Percentiles rank a stretch among this genome's conserved stretches.
Conservation (phyloP, 768 basidiomycete species). For the Rubroboletus satanas region DNA sequence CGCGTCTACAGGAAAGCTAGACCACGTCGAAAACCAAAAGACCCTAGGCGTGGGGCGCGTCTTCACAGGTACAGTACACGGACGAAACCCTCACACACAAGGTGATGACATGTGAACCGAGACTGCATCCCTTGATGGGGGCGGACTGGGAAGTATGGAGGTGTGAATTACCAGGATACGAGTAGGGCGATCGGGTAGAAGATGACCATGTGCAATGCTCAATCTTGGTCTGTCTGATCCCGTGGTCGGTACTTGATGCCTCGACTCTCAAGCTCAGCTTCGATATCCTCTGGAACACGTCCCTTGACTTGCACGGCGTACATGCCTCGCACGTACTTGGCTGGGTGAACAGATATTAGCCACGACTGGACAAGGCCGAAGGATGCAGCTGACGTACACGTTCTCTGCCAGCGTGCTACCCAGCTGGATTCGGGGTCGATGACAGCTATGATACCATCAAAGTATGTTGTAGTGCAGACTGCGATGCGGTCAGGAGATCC, state of each 20-base stretch:
- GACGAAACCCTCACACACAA: constrained; percentile 2
- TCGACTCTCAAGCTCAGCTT: constrained; percentile 70
- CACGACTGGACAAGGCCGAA: not conserved
- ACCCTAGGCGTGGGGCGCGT: constrained; percentile 1
- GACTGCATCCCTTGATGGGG: not conserved
- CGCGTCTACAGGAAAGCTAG: constrained; percentile 9
- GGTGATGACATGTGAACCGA: constrained; percentile 15
- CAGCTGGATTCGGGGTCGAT: constrained; percentile 86
- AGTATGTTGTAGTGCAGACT: constrained; percentile 86
- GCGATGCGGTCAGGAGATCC: constrained; percentile 78
- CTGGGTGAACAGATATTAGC: constrained; percentile 38
- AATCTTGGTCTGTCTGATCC: constrained; percentile 77
- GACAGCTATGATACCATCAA: constrained; percentile 87
- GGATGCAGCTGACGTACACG: constrained; percentile 52
- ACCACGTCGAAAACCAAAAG: not conserved
- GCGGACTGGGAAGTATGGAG: not conserved
- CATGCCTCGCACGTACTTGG: constrained; percentile 86
- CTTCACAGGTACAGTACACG: constrained; percentile 3
- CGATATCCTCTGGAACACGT: constrained; percentile 80
- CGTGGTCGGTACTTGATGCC: constrained; percentile 83
- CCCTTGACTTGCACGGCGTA: constrained; percentile 91
- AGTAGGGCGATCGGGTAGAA: not conserved
- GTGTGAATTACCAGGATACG: not conserved
- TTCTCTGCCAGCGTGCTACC: constrained; percentile 96
- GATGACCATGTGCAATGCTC: constrained; percentile 15